Evolutionary conservation across 768 basidiomycete species (phyloP).

Genomic region (Lentinula raphanica): DNA sequence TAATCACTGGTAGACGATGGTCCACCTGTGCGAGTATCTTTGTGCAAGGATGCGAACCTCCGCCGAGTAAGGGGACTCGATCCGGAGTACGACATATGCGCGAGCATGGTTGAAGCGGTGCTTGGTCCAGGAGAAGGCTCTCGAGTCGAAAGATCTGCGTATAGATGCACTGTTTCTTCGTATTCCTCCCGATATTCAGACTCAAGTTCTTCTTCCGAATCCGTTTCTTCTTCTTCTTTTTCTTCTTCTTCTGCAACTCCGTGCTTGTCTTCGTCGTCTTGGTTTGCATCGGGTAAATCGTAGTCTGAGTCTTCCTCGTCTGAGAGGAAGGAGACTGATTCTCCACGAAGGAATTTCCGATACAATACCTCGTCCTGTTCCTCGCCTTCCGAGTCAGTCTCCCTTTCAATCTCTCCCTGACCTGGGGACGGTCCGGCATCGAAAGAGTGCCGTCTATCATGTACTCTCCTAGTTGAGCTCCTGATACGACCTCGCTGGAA

Average conservation of each 20-base stretch:
- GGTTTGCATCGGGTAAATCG: slow-evolving; percentile 20
- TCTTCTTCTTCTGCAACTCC: too few relatives aligned
- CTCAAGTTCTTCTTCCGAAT: slow-evolving; percentile 19
- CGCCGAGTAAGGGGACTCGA: slow-evolving; percentile 46
- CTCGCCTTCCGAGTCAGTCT: slow-evolving; percentile 15
- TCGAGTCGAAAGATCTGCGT: slow-evolving; percentile 42
- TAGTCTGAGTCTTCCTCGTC: slow-evolving; percentile 22
- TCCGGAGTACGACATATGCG: slow-evolving; percentile 43
- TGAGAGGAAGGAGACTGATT: slow-evolving; percentile 39
- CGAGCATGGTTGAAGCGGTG: slow-evolving; percentile 43
- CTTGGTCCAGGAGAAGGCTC: slow-evolving; percentile 21
- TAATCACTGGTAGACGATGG: background rate
- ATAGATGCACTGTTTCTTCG: slow-evolving; percentile 43
- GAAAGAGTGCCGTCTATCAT: slow-evolving; percentile 1
- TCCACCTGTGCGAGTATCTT: slow-evolving; percentile 3
- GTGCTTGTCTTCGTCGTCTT: slow-evolving; percentile 20
- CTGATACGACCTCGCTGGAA: background rate
- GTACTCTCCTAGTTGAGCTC: background rate
- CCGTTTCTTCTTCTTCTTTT: too few relatives aligned
- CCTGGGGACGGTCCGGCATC: slow-evolving; percentile 22
- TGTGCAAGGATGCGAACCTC: slow-evolving; percentile 35
- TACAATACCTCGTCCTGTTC: slow-evolving; percentile 39
- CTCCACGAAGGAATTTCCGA: slow-evolving; percentile 55
- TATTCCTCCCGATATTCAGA: slow-evolving; percentile 18
- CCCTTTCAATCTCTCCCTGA: slow-evolving; percentile 1